Conservation (phyloP, 805 yeast species). For the Candida sanyiensis region DNA sequence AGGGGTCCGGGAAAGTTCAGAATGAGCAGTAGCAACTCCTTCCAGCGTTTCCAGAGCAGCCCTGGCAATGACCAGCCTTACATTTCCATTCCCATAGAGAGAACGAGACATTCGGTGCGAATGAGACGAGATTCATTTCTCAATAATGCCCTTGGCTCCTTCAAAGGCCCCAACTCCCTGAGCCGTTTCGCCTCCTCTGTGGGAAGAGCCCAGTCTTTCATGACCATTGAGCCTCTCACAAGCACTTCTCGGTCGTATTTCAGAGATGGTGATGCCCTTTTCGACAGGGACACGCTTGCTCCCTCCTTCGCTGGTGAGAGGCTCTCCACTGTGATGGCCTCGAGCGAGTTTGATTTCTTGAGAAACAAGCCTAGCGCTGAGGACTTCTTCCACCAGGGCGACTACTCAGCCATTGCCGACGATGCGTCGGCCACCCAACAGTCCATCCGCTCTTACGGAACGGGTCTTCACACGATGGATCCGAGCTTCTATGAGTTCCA, state of each 20-base stretch:
- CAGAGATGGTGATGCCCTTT: conserved; percentile 54
- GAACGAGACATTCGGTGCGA: conserved; percentile 19
- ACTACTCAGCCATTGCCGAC: conserved; percentile 36
- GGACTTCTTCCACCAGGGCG: conserved; percentile 21
- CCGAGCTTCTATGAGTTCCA: conserved; percentile 40
- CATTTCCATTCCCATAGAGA: conserved; percentile 19
- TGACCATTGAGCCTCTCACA: conserved; percentile 41
- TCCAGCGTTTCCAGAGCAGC: conserved; percentile 3
- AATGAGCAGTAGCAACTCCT: conserved; percentile 3
- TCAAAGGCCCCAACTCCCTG: conserved; percentile 60
- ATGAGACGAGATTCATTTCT: conserved; percentile 34
- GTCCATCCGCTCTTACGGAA: conserved; percentile 29
- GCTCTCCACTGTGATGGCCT: conserved; percentile 47
- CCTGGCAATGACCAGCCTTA: conserved; percentile 4
- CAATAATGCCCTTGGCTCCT: conserved; percentile 49
- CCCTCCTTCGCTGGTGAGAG: conserved; percentile 62
- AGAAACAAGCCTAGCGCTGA: conserved; percentile 19
- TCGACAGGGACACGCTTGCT: conserved; percentile 62
- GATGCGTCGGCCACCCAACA: conserved; percentile 32
- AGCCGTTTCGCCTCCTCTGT: conserved; percentile 76
- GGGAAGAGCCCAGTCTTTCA: conserved; percentile 72
- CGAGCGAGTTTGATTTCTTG: conserved; percentile 30
- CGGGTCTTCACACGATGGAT: conserved; percentile 25
- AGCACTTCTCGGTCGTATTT: conserved; percentile 54
- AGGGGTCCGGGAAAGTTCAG: too few species aligned